Evolutionary conservation across 371 early-diverging fungal genomes (phyloP).

Genomic region (Funneliformis caledonium): DNA sequence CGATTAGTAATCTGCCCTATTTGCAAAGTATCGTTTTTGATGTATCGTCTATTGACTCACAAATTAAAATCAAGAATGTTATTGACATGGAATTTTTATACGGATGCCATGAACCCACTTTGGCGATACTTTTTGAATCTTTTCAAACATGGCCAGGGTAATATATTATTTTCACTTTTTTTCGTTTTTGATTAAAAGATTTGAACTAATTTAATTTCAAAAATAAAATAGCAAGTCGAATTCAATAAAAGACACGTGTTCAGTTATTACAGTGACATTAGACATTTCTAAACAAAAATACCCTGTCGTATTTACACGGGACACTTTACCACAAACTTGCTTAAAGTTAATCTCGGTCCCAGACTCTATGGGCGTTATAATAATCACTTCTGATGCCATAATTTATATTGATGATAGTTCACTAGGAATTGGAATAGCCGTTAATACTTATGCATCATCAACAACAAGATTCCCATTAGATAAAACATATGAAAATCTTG

Average conservation of each 20-base stretch:
- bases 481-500: slow-evolving; percentile 43
- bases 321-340: slow-evolving; percentile 84
- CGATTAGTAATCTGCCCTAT: slow-evolving; percentile 68
- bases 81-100: slow-evolving; percentile 89
- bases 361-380: slow-evolving; percentile 86
- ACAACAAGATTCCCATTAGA: slow-evolving; percentile 61
- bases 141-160: slow-evolving; percentile 90
- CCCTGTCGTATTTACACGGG: slow-evolving; percentile 81
- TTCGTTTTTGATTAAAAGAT: too few species aligned
- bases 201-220: neutral
- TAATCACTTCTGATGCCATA: slow-evolving; percentile 79
- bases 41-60: slow-evolving; percentile 58
- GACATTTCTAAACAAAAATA: slow-evolving; percentile 74
- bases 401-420: slow-evolving; percentile 89
- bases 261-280: slow-evolving; percentile 85
- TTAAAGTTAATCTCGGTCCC: slow-evolving; percentile 75
- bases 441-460: slow-evolving; percentile 68
- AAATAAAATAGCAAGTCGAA: slow-evolving; percentile 61
- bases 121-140: slow-evolving; percentile 90
- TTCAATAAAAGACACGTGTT: slow-evolving; percentile 75
- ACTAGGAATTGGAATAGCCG: slow-evolving; percentile 72
- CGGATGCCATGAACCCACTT: slow-evolving; percentile 92
- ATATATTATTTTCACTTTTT: slow-evolving; percentile 15
- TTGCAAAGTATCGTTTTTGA: slow-evolving; percentile 83
- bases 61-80: slow-evolving; percentile 76